Conservation (phyloP, 805 yeast species). For the Saccharomycopsis javanensis region DNA sequence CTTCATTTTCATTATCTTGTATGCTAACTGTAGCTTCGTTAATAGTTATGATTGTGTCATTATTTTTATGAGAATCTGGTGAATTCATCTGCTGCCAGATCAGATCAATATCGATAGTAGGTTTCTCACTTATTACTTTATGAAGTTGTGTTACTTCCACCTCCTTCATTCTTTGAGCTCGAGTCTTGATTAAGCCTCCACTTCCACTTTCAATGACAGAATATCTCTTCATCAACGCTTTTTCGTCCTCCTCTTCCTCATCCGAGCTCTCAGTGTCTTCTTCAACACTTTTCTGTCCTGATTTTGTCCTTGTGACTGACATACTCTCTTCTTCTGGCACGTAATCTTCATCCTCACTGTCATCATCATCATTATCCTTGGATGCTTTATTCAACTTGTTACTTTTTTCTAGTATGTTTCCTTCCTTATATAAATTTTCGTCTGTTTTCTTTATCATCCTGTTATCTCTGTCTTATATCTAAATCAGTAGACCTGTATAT, state of each 20-base stretch:
- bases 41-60: background rate
- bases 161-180: constrained; percentile 49
- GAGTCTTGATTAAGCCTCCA: constrained; percentile 63
- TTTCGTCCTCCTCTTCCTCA: constrained; percentile 17
- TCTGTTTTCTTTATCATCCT: too few species aligned
- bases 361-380: constrained; percentile 1
- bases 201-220: constrained; percentile 42
- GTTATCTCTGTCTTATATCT: too few species aligned
- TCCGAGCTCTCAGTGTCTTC: constrained; percentile 10
- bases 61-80: constrained; percentile 14
- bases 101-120: constrained; percentile 37
- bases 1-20: background rate
- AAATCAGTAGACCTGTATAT: too few species aligned
- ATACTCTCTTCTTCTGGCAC: background rate
- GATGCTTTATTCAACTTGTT: background rate
- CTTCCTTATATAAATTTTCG: background rate
- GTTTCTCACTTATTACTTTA: constrained; percentile 20
- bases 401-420: background rate
- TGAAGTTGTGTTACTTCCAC: constrained; percentile 25
- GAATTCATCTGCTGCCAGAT: constrained; percentile 47
- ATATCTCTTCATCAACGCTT: constrained; percentile 31
- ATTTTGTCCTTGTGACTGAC: background rate
- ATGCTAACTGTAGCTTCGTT: background rate
- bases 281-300: background rate
- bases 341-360: constrained; percentile 5